Evolutionary conservation across 169 alveolate species (phyloP).

Genomic region (Eimeria tenella): DNA sequence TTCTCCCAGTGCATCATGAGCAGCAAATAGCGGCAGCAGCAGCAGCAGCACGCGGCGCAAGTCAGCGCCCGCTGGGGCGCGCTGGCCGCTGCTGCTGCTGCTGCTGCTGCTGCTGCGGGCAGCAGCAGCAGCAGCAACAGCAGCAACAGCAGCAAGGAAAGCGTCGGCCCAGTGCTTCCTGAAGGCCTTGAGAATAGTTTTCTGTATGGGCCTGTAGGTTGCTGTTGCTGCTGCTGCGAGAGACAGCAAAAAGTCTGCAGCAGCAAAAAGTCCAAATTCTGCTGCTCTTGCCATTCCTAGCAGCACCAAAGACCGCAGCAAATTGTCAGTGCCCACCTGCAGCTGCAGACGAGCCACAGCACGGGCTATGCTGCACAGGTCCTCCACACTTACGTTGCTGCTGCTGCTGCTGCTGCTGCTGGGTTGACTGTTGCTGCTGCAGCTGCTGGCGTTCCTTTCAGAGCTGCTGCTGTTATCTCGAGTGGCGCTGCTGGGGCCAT

Average conservation of each 20-base stretch:
- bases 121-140: background rate
- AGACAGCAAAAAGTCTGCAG: background rate
- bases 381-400: background rate
- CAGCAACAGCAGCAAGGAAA: background rate
- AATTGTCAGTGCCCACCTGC: background rate
- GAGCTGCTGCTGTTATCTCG: too few species aligned
- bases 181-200: background rate
- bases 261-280: background rate
- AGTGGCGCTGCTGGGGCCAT: too few species aligned
- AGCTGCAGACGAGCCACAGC: background rate
- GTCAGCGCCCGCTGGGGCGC: background rate
- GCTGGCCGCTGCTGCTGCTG: background rate
- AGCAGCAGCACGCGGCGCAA: background rate
- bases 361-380: background rate
- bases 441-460: background rate
- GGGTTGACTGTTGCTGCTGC: background rate
- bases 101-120: background rate
- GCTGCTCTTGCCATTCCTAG: background rate
- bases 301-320: background rate
- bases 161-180: background rate
- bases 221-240: background rate
- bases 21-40: background rate
- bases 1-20: background rate
- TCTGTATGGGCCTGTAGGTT: background rate
- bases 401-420: background rate